These are phyloP conservation scores for Trichocomaceae sp. DNA, from an alignment of 2,329 filamentous ascomycete genomes.

Conservation along the genomic window DNA sequence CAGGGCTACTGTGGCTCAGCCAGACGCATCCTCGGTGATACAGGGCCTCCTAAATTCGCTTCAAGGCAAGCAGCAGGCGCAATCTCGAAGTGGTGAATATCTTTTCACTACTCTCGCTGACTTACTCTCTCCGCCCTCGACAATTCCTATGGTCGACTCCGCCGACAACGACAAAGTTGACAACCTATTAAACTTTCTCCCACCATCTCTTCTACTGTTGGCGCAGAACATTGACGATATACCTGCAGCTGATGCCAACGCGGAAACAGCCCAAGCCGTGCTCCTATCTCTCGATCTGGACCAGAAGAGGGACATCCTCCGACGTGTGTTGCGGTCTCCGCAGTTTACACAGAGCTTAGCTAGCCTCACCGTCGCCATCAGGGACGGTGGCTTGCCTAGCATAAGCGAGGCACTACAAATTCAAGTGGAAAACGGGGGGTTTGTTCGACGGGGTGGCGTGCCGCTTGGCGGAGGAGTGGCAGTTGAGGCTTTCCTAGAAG, in stretches of 20 bases:
- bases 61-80: conserved; percentile 46
- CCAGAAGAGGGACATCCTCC: conserved; percentile 75
- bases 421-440: conserved; percentile 75
- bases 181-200: conserved; percentile 68
- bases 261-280: conserved; percentile 63
- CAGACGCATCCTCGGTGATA: conserved; percentile 71
- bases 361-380: conserved; percentile 77
- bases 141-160: conserved; percentile 68
- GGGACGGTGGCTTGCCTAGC: conserved; percentile 83
- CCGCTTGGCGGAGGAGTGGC: conserved; percentile 83
- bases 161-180: conserved; percentile 61
- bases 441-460: conserved; percentile 68
- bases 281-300: conserved; percentile 64
- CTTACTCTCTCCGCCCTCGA: conserved; percentile 70
- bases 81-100: conserved; percentile 49
- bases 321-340: conserved; percentile 76
- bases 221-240: conserved; percentile 60
- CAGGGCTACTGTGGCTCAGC: conserved; percentile 55
- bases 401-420: conserved; percentile 81
- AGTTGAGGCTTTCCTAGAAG: conserved; percentile 84
- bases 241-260: conserved; percentile 59
- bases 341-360: conserved; percentile 84
- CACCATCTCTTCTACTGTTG: conserved; percentile 69
- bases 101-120: conserved; percentile 79
- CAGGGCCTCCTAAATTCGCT: conserved; percentile 85